Evolutionary conservation across 495 filamentous ascomycete species (phyloP), one percentile per base, ranked within the genome.

Genomic region (Trichoderma erinaceum): DNA sequence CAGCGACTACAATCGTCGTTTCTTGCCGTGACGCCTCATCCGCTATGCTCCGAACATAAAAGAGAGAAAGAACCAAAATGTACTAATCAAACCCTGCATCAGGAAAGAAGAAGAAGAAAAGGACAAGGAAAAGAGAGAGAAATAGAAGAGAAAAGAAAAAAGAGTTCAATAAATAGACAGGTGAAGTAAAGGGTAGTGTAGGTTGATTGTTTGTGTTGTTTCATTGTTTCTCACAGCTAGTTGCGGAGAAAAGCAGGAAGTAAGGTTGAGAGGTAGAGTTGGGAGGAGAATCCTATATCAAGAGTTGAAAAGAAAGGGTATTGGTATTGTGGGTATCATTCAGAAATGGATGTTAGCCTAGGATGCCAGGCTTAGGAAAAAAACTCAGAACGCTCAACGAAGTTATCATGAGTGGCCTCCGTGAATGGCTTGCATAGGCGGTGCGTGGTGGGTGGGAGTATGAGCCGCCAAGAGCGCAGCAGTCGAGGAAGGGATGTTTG

Each of bases 371-470:
- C 56, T 32, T 32, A 10, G 16, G 7, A 38, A 38, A 38, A 38
- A 38, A 38, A 29, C 23, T 12, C 25, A 32, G 50, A 56, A 56
- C 50, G n/a, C 50, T 16, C 50, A 48, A 61, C 56, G 1, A 13
- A 21, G 27, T 18, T 61, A 61, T 61, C 25, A 61, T 64, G 80
- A 78, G 46, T 82, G 77, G 52, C 80, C 80, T 68, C 78, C 85
- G 65, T 81, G 78, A 66, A 85, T 83, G 38, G 81, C 77, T 70
- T 83, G 82, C 63, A 82, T 74, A 63, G 75, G 82, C 32, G 81
- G 72, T 63, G 79, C 78, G 72, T 83, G 76, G 67, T 77, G 74
- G 35, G 82, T 78, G 50, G 75, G 75, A 5, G 35, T 38, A 41
- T 79, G 72, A 66, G 77, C 77, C 32, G 81, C 75, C 68, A 77